Evolutionary conservation across 2,329 filamentous ascomycete genomes (phyloP), one percentile per base, ranked within the genome.

Genomic region (Apiospora pterosperma): DNA sequence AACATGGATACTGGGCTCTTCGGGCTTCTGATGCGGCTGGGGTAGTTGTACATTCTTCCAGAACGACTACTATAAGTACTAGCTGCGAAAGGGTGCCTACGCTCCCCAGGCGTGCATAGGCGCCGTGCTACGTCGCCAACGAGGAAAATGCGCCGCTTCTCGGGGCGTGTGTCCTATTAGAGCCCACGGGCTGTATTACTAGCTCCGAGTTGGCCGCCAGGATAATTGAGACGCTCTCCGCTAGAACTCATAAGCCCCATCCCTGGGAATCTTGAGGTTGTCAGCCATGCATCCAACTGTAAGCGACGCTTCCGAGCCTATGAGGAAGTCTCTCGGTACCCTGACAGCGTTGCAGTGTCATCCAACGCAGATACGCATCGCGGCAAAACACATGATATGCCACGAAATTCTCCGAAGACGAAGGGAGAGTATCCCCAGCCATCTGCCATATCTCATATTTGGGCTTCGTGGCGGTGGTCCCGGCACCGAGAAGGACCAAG

Each of bases 41-140:
- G 48, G 48, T 55, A 55, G n/a, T 41, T 41, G 38, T 19, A n/a
- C n/a, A 41, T 55, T 55, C 48, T 55, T 55, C 48, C 48, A 55
- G 48, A 55, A 55, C 25, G 48, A 55, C 48, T 55, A 55, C 48
- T 28, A 55, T 25, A 55, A 55, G 16, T 25, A 55, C 48, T 55
- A 55, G 48, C 48, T 34, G 48, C 48, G 28, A 55, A 55, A 55
- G 48, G 48, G 28, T 55, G 59, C 59, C 59, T 39, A 36, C 36
- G 59, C 59, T 38, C 59, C 59, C 36, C 39, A 64, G 58, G 65
- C 63, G 41, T 71, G 70, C 73, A 72, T 75, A 74, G 68, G 69
- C 73, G 71, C 71, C 68, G 69, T 68, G 67, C 68, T 67, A 71
- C 68, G 63, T 68, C 60, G 60, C 48, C 48, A 55, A 55, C 48